Base-by-base conservation (phyloP, 2,329 filamentous ascomycete genomes). In the Fonsecaea pedrosoi region DNA sequence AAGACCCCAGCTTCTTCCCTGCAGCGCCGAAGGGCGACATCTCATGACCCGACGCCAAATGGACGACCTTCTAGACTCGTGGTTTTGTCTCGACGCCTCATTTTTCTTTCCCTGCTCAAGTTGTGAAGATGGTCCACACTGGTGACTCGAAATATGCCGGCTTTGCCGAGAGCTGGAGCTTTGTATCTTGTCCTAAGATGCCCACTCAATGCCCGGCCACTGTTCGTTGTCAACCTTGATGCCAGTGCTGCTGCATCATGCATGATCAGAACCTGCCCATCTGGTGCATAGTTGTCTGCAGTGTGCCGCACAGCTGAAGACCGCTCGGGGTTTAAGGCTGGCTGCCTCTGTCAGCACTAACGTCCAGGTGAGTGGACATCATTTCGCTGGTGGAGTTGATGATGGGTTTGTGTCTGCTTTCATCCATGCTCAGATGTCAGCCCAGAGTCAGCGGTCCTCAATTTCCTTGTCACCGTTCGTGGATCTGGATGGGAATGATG, bases 1-100 rank as follows among this genome's bases (percentile, higher is more conserved):
- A 87, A 69, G 90, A 93, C 75, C 91, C 92, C 1, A 86, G 85
- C 32, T 87, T 90, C 66, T 98, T 98, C 75, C 95, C 95, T 1
- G 90, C 91, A 50, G 92, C 95, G 0, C 94, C 94, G 1, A 90
- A 87, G 60, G 86, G 85, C 48, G 78, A 78, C 21, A 67, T 80
- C 59, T 78, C 62, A 30, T 69, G 55, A 66, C 21, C 18, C 13
- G 9, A 18, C 30, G 7, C 40, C 57, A 48, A 60, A 50, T 50
- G 21, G 40, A 56, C 21, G 32, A 63, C 32, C 7, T 50, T 56
- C 53, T 32, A 21, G 30, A 50, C 59, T 37, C 10, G 15, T 59
- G 6, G 35, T 45, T 9, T 45, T 13, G 21, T 34, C 18, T 48
- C 40, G 30, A 25, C 25, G 25, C 25, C 25, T 25, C 25, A 2